Conservation (phyloP, 2,329 filamentous ascomycete species). For the Didymella sp. region DNA sequence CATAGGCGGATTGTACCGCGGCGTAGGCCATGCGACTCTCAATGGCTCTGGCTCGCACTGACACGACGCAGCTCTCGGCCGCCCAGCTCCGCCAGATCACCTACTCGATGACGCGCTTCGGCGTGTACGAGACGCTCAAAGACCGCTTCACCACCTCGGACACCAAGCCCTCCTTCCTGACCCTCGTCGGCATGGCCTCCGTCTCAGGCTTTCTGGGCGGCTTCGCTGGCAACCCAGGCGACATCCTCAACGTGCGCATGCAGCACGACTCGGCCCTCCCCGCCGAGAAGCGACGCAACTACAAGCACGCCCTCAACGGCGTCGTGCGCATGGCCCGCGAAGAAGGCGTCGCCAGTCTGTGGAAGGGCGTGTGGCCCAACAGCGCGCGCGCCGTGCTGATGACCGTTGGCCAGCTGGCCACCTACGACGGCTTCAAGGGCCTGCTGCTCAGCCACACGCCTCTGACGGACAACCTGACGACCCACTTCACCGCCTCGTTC, state of each 20-base stretch:
- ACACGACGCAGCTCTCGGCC: slow-evolving; percentile 71
- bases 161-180: slow-evolving; percentile 69
- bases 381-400: slow-evolving; percentile 82
- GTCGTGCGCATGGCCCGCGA: slow-evolving; percentile 84
- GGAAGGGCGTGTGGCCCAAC: slow-evolving; percentile 87
- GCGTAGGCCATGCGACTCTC: slow-evolving; percentile 58
- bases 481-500: slow-evolving; percentile 80
- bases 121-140: slow-evolving; percentile 95
- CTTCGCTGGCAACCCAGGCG: slow-evolving; percentile 89
- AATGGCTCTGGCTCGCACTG: neutral
- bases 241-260: slow-evolving; percentile 98
- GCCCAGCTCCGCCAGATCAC: slow-evolving; percentile 90
- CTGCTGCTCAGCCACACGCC: slow-evolving; percentile 70
- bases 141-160: slow-evolving; percentile 63
- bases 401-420: slow-evolving; percentile 84
- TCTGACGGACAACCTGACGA: slow-evolving; percentile 71
- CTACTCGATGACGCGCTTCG: slow-evolving; percentile 96
- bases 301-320: slow-evolving; percentile 87
- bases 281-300: slow-evolving; percentile 76
- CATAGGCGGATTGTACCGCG: slow-evolving; percentile 81
- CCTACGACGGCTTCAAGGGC: slow-evolving; percentile 82
- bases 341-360: slow-evolving; percentile 78
- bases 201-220: slow-evolving; percentile 88
- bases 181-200: slow-evolving; percentile 83
- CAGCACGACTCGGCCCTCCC: slow-evolving; percentile 88